Evolutionary conservation across 2,329 filamentous ascomycete species (phyloP), one percentile per base, ranked within the genome.

Genomic region (Trichoderma semiorbis): DNA sequence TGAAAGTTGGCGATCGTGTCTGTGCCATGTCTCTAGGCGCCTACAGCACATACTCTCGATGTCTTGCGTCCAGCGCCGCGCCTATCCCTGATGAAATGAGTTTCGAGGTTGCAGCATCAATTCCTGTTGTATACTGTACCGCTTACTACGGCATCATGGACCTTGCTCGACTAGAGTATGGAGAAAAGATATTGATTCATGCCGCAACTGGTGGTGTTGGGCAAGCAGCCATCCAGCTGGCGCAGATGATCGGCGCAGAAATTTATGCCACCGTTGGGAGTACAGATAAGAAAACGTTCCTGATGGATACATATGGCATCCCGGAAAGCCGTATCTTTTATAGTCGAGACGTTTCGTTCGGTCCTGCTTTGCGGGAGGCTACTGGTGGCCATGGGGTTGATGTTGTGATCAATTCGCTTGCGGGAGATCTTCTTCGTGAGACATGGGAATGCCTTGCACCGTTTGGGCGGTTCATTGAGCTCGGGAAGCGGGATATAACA

Each of bases 1-100:
- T 95, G 71, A 83, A 88, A 73, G 77, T 86, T 6, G 93, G 94
- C 71, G 93, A 97, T 82, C 90, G 92, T 75, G 90, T 97, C 14
- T 93, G 94, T 14, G 79, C 79, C 53, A 77, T 80, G 76, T 81
- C 76, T 0, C 69, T 78, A 1, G 79, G 81, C 5, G 79, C 79
- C 1, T 81, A 81, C 62, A 77, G 80, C 18, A 82, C 78, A 5
- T 77, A 76, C 50, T 74, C 80, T 3, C 78, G 78, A n/a, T 80
- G 80, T 3, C 75, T 74, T 55, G 79, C 78, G 24, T 76, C 78
- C 18, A 78, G 80, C 70, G 79, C 78, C 0, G 80, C 80, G 53
- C 78, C 79, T 16, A 80, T 87, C 3, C 83, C 84, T 0, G 75
- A 76, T 1, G 75, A 77, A 6, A 76, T 84, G 72, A 75, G 77